phyloP scores from a whole-genome alignment of 331 rosid genomes.

The Telfairia occidentalis region DNA sequence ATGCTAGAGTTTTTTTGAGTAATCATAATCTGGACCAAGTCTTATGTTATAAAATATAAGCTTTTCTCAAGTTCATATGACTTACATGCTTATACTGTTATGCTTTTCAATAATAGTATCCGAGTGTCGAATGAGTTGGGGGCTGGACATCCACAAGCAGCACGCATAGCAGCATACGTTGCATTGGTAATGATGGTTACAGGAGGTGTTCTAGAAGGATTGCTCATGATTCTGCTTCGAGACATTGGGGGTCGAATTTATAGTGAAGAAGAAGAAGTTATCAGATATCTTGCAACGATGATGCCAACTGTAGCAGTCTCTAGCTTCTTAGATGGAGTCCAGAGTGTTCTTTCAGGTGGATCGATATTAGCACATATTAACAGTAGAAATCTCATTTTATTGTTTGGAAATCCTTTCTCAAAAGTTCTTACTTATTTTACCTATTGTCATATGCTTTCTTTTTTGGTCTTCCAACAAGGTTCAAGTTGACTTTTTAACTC shows the following conservation, averaged over 20 bases:
- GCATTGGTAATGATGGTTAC: constrained; percentile 3
- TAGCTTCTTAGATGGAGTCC: constrained; percentile 15
- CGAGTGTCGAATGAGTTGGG: constrained; percentile 17
- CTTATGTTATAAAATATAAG: too few relatives aligned
- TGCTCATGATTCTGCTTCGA: constrained; percentile 3
- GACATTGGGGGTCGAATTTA: constrained; percentile 9
- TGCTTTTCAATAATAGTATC: not conserved
- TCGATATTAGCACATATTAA: not conserved
- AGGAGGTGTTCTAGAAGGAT: constrained; percentile 8
- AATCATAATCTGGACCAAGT: too few relatives aligned
- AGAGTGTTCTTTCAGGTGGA: constrained; percentile 17
- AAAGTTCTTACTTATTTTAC: too few relatives aligned
- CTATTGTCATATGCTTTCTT: too few relatives aligned
- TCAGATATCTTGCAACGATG: constrained; percentile 4
- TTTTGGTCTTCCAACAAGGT: too few relatives aligned
- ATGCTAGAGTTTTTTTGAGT: too few relatives aligned
- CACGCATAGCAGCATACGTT: not conserved
- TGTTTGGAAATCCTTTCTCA: too few relatives aligned
- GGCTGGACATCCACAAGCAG: constrained; percentile 11
- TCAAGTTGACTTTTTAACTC: too few relatives aligned
- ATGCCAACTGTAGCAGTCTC: constrained; percentile 15
- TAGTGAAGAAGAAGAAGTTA: constrained; percentile 13
- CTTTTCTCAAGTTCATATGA: too few relatives aligned
- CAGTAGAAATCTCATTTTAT: too few relatives aligned
- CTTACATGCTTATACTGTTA: not conserved